A percentile compares a stretch with the other conserved stretches of the same genome.
These are phyloP conservation scores for Russula olivacea DNA, from an alignment of 768 basidiomycete genomes.

Conservation along the genomic window DNA sequence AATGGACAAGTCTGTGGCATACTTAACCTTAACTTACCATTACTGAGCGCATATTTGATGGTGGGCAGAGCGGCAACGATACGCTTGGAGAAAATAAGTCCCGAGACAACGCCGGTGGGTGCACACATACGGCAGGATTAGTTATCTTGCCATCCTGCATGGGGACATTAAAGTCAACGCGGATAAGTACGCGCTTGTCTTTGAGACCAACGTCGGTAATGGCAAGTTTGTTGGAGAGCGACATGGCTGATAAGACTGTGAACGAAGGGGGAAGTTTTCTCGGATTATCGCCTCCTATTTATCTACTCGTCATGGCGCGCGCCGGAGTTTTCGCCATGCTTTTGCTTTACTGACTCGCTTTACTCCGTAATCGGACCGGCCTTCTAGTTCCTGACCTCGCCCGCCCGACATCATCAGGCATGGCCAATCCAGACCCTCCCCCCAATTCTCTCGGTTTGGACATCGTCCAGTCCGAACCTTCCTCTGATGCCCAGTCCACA, in stretches of 20 bases:
- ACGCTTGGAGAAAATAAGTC: conserved; percentile 48
- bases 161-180: conserved; percentile 96
- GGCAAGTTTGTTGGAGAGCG: conserved; percentile 89
- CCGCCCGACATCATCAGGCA: conserved; percentile 29
- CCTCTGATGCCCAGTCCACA: conserved; percentile 32
- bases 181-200: conserved; percentile 85
- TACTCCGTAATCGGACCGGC: conserved; percentile 15
- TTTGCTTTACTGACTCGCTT: conserved; percentile 6
- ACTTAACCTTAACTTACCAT: conserved; percentile 53
- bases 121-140: conserved; percentile 79
- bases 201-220: conserved; percentile 88
- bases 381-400: conserved; percentile 5
- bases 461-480: conserved; percentile 42
- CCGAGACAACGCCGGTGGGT: conserved; percentile 14
- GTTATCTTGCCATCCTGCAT: conserved; percentile 89
- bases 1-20: neutral
- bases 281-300: conserved; percentile 15
- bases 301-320: neutral
- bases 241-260: conserved; percentile 45
- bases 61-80: conserved; percentile 96
- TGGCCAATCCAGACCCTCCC: conserved; percentile 31
- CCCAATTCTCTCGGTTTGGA: conserved; percentile 69
- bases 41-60: conserved; percentile 85
- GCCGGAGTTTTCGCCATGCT: neutral
- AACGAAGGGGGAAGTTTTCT: neutral